Evolutionary conservation across 177 flowering plant species (phyloP), one percentile per base, ranked within the genome.

Genomic region (Tripterygium wilfordii): DNA sequence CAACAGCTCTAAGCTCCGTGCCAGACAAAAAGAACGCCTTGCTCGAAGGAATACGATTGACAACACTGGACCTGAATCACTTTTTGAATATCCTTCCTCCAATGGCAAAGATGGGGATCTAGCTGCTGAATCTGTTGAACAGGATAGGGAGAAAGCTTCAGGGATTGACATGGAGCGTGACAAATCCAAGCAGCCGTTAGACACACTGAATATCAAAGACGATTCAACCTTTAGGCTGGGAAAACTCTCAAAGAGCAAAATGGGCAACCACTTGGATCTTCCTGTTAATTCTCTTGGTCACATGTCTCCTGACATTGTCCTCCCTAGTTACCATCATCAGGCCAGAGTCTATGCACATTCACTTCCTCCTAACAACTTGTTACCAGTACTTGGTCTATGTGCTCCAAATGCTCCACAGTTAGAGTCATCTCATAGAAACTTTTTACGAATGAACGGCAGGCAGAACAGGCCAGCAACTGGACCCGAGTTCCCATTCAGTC

Each of bases 301-400:
- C 36, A 36, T 58, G 23, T 31, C 60, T 45, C 53, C 72, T 45
- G 82, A 69, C 20, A 49, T 45, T 14, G 43, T 37, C 55, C 61
- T 67, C 26, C 66, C 72, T 31, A 58, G 56, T 55, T 70, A 63
- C 48, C 62, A 58, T 23, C 30, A 24, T 21, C 62, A 62, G 32
- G 66, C 73, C 36, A 54, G 49, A 31, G 45, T 60, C 45, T 42
- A n/a, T 24, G 22, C 37, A 16, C 64, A 47, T 33, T 64, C 77
- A 5, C n/a, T 58, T 23, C 64, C 75, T 26, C 4, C 62, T 19
- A 68, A 27, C 58, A 75, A 67, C 52, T 54, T 79, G 50, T 61
- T 79, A 36, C 91, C 98, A 10, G 85, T 92, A 62, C 67, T 85
- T 21, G 98, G 96, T 27, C 72, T 83, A 14, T 85, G 86, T 72